phyloP scores from a whole-genome alignment of 1,284 basidiomycete genomes.

The Ganoderma lingzhi region DNA sequence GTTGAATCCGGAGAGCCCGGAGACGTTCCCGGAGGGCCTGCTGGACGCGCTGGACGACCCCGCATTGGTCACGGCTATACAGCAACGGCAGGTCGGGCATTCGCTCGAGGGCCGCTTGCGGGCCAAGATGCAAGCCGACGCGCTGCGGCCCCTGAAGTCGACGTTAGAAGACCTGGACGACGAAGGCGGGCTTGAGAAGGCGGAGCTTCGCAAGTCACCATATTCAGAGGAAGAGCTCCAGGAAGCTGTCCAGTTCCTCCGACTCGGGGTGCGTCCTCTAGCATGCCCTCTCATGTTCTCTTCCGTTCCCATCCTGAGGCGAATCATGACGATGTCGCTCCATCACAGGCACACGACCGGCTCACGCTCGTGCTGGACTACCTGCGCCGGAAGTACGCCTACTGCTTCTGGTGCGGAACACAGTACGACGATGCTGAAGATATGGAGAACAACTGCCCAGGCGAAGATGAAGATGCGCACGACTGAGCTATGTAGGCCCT shows the following conservation, averaged over 20 bases:
- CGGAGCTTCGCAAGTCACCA: conserved; percentile 38
- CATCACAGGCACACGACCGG: conserved; percentile 69
- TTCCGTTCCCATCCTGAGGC: conserved; percentile 4
- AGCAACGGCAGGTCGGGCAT: conserved; percentile 36
- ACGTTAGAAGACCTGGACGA: conserved; percentile 44
- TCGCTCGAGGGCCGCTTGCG: conserved; percentile 60
- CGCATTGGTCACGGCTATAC: conserved; percentile 35
- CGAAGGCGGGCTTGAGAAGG: conserved; percentile 40
- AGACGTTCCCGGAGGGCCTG: conserved; percentile 72
- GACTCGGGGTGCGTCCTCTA: conserved; percentile 61
- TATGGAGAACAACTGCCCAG: conserved; percentile 75
- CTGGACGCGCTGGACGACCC: conserved; percentile 60
- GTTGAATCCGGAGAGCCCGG: conserved; percentile 69
- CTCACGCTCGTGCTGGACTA: conserved; percentile 75
- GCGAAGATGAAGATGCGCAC: conserved; percentile 79
- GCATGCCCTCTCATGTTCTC: background rate
- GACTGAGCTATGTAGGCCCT: conserved; percentile 57
- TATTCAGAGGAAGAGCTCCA: conserved; percentile 65
- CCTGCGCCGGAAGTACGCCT: conserved; percentile 72
- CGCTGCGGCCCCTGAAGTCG: conserved; percentile 58
- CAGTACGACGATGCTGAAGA: conserved; percentile 72
- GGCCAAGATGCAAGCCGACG: conserved; percentile 74
- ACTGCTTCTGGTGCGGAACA: conserved; percentile 91
- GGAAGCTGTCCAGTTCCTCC: conserved; percentile 73
- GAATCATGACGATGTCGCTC: background rate